These are phyloP conservation scores for Naganishia sp. DNA, from an alignment of 1,284 basidiomycete species.

Conservation along the genomic window DNA sequence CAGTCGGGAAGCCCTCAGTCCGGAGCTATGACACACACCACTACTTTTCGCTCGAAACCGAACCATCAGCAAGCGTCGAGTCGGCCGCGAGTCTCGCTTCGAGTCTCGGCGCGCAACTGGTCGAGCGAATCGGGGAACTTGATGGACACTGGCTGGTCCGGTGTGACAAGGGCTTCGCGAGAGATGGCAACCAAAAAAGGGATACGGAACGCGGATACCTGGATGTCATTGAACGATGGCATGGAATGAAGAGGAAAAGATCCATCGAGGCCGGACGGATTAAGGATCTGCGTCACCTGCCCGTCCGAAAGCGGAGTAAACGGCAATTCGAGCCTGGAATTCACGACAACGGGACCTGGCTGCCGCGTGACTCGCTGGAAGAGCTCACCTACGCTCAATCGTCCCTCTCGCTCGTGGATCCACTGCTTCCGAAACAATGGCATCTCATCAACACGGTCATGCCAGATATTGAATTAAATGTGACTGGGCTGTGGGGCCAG, in stretches of 20 bases:
- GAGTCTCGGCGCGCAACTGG: constrained; percentile 75
- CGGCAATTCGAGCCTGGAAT: constrained; percentile 44
- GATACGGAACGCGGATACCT: constrained; percentile 40
- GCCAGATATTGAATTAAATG: constrained; percentile 58
- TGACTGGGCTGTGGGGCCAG: constrained; percentile 63
- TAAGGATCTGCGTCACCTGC: constrained; percentile 26
- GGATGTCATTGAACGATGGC: constrained; percentile 47
- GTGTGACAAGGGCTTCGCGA: constrained; percentile 53
- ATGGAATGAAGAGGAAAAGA: constrained; percentile 54
- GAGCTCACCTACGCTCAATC: constrained; percentile 54
- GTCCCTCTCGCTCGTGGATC: constrained; percentile 74
- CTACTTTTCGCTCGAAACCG: constrained; percentile 60
- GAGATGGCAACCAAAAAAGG: neutral
- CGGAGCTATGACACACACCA: constrained; percentile 71
- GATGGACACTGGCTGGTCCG: constrained; percentile 82
- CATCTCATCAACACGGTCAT: constrained; percentile 61
- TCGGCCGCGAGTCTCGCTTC: constrained; percentile 55
- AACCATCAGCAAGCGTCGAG: constrained; percentile 54
- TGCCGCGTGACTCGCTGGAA: constrained; percentile 52
- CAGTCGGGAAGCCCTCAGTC: constrained; percentile 56
- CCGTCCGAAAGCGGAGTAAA: constrained; percentile 65
- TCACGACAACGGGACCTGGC: neutral
- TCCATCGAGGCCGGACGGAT: neutral
- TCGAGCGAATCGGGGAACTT: constrained; percentile 85
- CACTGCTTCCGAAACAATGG: constrained; percentile 87